Percentiles rank a stretch among this genome's conserved stretches.
Evolutionary conservation across 495 filamentous ascomycete species (phyloP).

Genomic region (Chaetomium cochliodes): DNA sequence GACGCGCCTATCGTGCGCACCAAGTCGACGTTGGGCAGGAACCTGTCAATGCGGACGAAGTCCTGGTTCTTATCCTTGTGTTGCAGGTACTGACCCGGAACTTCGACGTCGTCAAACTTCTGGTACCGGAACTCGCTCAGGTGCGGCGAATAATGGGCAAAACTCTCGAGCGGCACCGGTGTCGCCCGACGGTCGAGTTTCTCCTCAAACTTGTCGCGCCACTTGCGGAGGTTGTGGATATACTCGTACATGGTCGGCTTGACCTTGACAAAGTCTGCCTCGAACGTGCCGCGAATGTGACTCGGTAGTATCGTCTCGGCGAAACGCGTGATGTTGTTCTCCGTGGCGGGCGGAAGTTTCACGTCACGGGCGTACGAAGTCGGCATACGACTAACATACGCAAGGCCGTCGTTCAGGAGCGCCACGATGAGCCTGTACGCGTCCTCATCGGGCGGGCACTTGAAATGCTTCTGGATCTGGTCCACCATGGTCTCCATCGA

Average conservation of each 20-base stretch:
- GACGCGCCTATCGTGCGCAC: conserved; percentile 84
- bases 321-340: conserved; percentile 94
- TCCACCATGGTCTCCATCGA: conserved; percentile 99
- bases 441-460: conserved; percentile 96
- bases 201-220: conserved; percentile 97
- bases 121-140: conserved; percentile 95
- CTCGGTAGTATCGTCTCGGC: conserved; percentile 91
- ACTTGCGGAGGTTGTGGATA: conserved; percentile 92
- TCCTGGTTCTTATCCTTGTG: conserved; percentile 98
- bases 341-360: conserved; percentile 84
- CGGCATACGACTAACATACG: conserved; percentile 84
- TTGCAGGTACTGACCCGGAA: conserved; percentile 93
- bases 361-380: conserved; percentile 82
- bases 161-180: conserved; percentile 66
- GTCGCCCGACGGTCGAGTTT: conserved; percentile 84
- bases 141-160: conserved; percentile 67
- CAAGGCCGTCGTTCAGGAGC: conserved; percentile 86
- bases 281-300: conserved; percentile 91
- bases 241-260: conserved; percentile 97
- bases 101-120: conserved; percentile 97
- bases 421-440: conserved; percentile 97
- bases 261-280: conserved; percentile 87
- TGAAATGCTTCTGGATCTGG: conserved; percentile 97
- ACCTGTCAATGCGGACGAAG: conserved; percentile 93
- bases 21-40: conserved; percentile 90